Percentiles rank a stretch among this genome's conserved stretches.
These are phyloP conservation scores for Endothia cerciana DNA, from an alignment of 2,329 filamentous ascomycete species.

Conservation along the genomic window DNA sequence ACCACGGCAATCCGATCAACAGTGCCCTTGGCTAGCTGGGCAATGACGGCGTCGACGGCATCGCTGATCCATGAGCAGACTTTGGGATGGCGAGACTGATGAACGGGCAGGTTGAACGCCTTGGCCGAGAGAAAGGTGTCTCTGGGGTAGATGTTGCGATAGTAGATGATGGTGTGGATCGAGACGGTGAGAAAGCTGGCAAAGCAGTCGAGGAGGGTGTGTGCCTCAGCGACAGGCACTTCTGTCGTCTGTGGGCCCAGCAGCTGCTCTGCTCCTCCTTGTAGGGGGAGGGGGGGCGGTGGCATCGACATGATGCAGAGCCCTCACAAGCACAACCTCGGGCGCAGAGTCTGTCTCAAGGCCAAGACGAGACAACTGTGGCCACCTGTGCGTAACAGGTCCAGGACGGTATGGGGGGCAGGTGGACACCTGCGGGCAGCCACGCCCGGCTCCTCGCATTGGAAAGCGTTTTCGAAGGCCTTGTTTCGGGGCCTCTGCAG, in stretches of 20 bases:
- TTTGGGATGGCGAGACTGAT: conserved; percentile 82
- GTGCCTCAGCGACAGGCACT: conserved; percentile 48
- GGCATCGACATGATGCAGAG: conserved; percentile 27
- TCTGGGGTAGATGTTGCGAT: conserved; percentile 77
- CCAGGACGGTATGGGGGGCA: neutral
- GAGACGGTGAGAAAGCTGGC: conserved; percentile 79
- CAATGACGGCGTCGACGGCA: conserved; percentile 72
- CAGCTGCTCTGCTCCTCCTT: conserved; percentile 9
- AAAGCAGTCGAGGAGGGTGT: conserved; percentile 69
- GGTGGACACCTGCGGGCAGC: conserved; percentile 8
- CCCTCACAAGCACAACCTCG: neutral
- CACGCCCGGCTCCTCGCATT: neutral
- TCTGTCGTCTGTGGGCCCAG: conserved; percentile 24
- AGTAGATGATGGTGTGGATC: conserved; percentile 84
- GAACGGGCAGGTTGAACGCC: conserved; percentile 82
- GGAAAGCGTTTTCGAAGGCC: neutral
- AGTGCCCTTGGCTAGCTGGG: conserved; percentile 65
- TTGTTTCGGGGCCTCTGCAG: neutral
- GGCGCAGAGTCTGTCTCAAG: neutral
- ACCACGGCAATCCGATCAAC: conserved; percentile 54
- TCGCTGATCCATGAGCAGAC: conserved; percentile 87
- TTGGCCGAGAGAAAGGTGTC: conserved; percentile 77
- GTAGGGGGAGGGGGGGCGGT: conserved; percentile 20
- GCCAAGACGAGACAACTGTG: neutral
- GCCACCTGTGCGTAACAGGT: neutral